A percentile compares a stretch with the other conserved stretches of the same genome.
Evolutionary conservation across 345 rosid species (phyloP).

Genomic region (Syzygium jambos): DNA sequence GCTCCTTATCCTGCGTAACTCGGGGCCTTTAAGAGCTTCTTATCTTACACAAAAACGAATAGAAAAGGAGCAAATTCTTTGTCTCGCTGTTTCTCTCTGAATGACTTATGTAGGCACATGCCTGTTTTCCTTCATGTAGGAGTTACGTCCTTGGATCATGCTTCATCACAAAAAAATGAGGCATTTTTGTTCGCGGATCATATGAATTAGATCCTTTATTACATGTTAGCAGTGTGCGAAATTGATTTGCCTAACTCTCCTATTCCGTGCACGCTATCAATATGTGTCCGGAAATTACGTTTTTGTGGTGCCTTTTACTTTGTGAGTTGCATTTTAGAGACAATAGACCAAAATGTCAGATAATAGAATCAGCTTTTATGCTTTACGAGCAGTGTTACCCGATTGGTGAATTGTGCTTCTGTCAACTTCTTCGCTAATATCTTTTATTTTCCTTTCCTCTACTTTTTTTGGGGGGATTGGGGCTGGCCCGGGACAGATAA

Average conservation of each 20-base stretch:
- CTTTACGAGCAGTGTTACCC: not conserved
- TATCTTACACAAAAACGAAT: not conserved
- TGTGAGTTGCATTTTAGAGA: not conserved
- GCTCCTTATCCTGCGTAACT: not conserved
- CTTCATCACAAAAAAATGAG: not conserved
- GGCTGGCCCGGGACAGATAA: conserved; percentile 15
- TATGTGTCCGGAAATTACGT: not conserved
- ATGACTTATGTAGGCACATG: not conserved
- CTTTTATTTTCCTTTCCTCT: not conserved
- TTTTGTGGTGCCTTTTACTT: not conserved
- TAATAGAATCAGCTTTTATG: not conserved
- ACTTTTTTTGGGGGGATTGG: not conserved
- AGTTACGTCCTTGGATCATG: not conserved
- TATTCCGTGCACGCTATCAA: not conserved
- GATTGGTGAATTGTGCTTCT: not conserved
- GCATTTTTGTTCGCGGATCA: not conserved
- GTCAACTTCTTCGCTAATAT: not conserved
- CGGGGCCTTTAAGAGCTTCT: not conserved
- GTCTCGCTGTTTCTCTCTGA: not conserved
- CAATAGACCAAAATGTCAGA: not conserved
- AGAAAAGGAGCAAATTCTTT: not conserved
- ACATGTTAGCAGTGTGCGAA: not conserved
- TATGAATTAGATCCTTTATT: not conserved
- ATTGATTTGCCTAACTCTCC: not conserved
- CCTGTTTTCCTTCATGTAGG: not conserved